Conservation (phyloP, 140 eudicot species). For the Ambrosia hybrid region DNA sequence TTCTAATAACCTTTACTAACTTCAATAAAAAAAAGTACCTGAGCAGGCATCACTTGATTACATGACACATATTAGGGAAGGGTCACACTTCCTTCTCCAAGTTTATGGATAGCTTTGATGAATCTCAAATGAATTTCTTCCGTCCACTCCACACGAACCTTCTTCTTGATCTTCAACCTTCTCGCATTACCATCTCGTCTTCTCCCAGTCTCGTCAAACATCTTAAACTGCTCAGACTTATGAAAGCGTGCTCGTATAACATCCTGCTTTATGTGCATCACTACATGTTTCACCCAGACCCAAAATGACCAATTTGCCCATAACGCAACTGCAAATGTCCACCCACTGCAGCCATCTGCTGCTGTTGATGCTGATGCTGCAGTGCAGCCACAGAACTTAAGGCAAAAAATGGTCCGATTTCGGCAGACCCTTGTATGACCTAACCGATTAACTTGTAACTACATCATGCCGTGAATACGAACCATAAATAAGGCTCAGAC, state of each 20-base stretch:
- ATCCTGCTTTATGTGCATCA: constrained; percentile 18
- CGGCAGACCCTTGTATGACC: no score
- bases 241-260: constrained; percentile 18
- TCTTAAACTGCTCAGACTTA: constrained; percentile 4
- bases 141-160: neutral
- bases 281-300: no score
- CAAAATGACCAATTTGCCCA: no score
- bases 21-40: neutral
- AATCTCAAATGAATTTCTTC: neutral
- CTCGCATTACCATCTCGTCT: neutral
- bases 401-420: no score
- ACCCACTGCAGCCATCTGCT: no score
- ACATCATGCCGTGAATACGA: no score
- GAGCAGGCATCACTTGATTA: constrained; percentile 3
- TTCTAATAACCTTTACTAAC: neutral
- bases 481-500: no score
- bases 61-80: neutral
- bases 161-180: constrained; percentile 2
- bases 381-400: no score
- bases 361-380: no score
- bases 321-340: no score
- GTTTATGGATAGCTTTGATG: neutral
- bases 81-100: neutral
- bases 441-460: no score
- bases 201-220: neutral